These are phyloP conservation scores for Neurospora sp. DNA, from an alignment of 495 filamentous ascomycete genomes.

Conservation along the genomic window DNA sequence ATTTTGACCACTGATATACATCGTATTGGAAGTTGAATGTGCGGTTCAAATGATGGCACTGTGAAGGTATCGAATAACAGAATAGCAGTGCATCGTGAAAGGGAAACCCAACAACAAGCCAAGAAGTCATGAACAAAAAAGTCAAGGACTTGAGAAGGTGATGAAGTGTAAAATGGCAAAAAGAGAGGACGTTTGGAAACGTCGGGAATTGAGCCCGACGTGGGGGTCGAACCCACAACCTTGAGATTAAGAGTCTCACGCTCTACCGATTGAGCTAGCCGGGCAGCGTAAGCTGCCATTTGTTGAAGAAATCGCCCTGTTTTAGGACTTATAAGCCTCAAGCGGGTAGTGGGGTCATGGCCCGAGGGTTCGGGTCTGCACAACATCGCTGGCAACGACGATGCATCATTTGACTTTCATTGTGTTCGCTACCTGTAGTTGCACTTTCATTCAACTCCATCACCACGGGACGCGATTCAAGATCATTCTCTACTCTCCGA, in stretches of 20 bases:
- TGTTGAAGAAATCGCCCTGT: background rate
- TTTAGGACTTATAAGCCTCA: background rate
- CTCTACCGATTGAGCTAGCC: constrained; percentile 78
- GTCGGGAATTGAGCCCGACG: background rate
- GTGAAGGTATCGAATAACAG: too few relatives aligned
- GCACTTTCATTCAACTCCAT: background rate
- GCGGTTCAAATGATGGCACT: too few relatives aligned
- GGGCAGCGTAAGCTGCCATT: constrained; percentile 9
- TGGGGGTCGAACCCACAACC: background rate
- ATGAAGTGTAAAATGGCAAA: background rate
- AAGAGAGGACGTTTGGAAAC: background rate
- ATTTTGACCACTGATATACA: too few relatives aligned
- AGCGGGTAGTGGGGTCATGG: background rate
- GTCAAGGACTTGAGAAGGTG: background rate
- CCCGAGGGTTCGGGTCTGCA: background rate
- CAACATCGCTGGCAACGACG: background rate
- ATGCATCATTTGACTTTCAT: background rate
- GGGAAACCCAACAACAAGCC: too few relatives aligned
- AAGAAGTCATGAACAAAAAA: too few relatives aligned
- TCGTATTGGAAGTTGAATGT: too few relatives aligned
- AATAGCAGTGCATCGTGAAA: too few relatives aligned
- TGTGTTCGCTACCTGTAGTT: background rate
- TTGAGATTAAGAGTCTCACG: constrained; percentile 57
- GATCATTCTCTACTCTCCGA: too few relatives aligned
- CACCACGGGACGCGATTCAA: background rate